Conservation (phyloP, 1,139 yeast species). For the Kodamaea arcana region DNA sequence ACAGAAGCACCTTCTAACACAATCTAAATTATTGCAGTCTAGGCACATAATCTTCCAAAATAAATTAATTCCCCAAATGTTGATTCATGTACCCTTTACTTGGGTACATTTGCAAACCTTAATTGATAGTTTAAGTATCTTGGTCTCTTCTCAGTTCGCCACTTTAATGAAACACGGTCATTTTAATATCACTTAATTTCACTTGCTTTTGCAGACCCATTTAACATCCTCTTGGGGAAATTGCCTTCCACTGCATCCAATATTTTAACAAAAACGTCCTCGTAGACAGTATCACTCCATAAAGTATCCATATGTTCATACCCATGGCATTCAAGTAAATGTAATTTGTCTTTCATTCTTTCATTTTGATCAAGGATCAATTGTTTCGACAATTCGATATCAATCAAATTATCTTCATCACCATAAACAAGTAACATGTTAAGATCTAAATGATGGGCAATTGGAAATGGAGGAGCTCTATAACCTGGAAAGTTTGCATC, state of each 20-base stretch:
- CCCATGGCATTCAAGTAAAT: conserved; percentile 20
- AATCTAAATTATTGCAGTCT: no score
- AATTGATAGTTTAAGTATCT: no score
- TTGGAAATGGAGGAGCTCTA: conserved; percentile 56
- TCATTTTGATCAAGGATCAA: conserved; percentile 24
- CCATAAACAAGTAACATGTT: conserved; percentile 41
- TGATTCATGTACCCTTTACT: no score
- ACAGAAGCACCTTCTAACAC: no score
- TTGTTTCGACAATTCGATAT: conserved; percentile 29
- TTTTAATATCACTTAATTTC: no score
- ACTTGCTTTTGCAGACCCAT: neutral
- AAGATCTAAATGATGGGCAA: conserved; percentile 34
- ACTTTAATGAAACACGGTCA: no score
- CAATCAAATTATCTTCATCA: conserved; percentile 40
- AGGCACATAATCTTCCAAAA: no score
- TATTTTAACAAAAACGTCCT: conserved; percentile 22
- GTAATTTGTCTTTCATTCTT: conserved; percentile 20
- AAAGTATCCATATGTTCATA: conserved; percentile 38
- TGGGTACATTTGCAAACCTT: no score
- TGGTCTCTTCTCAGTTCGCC: no score
- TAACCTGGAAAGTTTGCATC: conserved; percentile 25
- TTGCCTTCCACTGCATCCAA: conserved; percentile 8
- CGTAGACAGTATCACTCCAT: conserved; percentile 30
- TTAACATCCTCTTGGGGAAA: conserved; percentile 2
- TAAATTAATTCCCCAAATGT: no score